A percentile compares a stretch with the other conserved stretches of the same genome.
Conservation (phyloP, 768 basidiomycete species). For the Amanita phalloides region DNA sequence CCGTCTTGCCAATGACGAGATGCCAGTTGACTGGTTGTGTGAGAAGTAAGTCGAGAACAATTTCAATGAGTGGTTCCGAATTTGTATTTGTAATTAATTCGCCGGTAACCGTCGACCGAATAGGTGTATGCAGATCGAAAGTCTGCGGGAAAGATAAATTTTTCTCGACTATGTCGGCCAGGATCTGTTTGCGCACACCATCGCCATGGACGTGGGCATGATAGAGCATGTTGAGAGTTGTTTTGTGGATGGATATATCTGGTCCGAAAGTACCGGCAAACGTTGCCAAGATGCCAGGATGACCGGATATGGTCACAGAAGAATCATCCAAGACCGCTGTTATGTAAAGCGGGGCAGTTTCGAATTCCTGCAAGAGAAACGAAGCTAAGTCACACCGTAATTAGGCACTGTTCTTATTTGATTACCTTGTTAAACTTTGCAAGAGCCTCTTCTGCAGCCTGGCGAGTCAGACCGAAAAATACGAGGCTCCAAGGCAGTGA, state of each 20-base stretch:
- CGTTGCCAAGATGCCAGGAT: constrained; percentile 33
- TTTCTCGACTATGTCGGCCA: constrained; percentile 31
- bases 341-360: constrained; percentile 24
- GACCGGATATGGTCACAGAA: constrained; percentile 48
- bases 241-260: constrained; percentile 26
- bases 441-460: constrained; percentile 13
- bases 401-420: neutral
- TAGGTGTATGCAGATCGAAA: constrained; percentile 32
- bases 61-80: constrained; percentile 24
- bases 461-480: constrained; percentile 19
- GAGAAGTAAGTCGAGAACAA: constrained; percentile 39
- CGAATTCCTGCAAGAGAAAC: constrained; percentile 1
- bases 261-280: constrained; percentile 30
- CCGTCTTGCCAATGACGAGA: constrained; percentile 22
- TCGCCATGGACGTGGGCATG: constrained; percentile 28
- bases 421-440: constrained; percentile 15
- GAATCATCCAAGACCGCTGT: constrained; percentile 39
- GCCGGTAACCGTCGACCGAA: constrained; percentile 37
- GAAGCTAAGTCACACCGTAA: neutral
- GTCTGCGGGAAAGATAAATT: constrained; percentile 40
- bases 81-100: constrained; percentile 17
- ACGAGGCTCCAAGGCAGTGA: constrained; percentile 36
- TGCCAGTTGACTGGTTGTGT: constrained; percentile 45
- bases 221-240: constrained; percentile 41
- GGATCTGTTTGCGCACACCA: constrained; percentile 26